These are phyloP conservation scores for Zymoseptoria brevis DNA, from an alignment of 2,329 filamentous ascomycete species.

Conservation along the genomic window DNA sequence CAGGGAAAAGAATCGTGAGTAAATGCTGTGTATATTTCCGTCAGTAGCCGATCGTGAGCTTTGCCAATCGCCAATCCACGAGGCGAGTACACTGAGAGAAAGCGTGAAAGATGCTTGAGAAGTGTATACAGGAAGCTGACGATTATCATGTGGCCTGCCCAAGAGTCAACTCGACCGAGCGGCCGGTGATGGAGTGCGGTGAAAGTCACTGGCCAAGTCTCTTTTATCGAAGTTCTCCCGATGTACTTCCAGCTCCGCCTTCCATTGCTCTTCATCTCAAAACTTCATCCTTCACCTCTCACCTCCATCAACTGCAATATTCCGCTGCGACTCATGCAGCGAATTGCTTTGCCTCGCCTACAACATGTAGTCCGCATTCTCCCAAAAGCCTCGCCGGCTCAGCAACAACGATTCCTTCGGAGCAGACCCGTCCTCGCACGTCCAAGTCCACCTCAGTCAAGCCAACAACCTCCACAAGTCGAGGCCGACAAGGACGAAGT, in stretches of 20 bases:
- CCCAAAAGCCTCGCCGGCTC: not conserved
- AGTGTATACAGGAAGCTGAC: not conserved
- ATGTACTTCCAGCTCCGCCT: not conserved
- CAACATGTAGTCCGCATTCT: slow-evolving; percentile 17
- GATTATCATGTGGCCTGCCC: not conserved
- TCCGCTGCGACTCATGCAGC: slow-evolving; percentile 15
- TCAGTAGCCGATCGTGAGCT: not conserved
- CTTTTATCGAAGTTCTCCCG: not conserved
- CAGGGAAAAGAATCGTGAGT: not conserved
- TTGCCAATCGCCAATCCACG: not conserved
- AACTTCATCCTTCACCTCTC: not conserved
- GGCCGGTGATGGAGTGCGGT: not conserved
- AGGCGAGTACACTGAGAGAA: not conserved
- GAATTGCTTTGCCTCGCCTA: slow-evolving; percentile 3
- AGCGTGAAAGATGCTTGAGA: not conserved
- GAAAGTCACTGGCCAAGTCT: not conserved
- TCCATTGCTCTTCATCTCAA: not conserved
- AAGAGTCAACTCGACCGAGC: not conserved
- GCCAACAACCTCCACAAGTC: not conserved
- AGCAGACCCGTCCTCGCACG: not conserved
- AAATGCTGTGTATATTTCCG: not conserved
- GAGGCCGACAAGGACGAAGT: not conserved
- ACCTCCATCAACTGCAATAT: not conserved
- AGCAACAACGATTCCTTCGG: not conserved
- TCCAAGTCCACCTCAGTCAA: not conserved